Evolutionary conservation across 805 yeast genomes (phyloP), one percentile per base, ranked within the genome.

Genomic region (Wickerhamia fluorescens): DNA sequence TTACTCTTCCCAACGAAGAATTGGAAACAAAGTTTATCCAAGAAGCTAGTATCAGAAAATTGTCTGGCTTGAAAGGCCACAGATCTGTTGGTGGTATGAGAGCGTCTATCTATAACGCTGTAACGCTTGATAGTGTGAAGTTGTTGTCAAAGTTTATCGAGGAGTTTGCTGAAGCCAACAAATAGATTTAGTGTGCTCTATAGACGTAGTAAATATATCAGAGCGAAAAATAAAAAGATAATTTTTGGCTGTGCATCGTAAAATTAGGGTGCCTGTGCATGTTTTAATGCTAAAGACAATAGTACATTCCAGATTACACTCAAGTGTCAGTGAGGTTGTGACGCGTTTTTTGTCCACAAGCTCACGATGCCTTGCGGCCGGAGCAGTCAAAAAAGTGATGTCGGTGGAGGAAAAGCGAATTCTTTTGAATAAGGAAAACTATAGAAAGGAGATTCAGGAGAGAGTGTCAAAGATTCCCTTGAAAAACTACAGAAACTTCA

Each of bases 51-150:
- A 71, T 54, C 16, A 49, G 41, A 33, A 68, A 73, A 2, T 66
- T 92, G 38, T 62, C 76, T 4, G 97, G 96, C 5, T 68, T 89
- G 47, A 84, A 87, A 59, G 97, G 98, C 23, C 97, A 89, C 58
- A 75, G 97, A 54, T 85, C 95, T 4, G 97, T 89, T 24, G 97
- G 97, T 29, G 98, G 98, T 17, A 81, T 92, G 58, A 78, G 98
- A 57, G 88, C 94, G 10, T 87, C 96, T 9, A 63, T 87, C 31
- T 88, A 89, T 57, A 89, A 92, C 49, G 96, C 97, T 10, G 82
- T 92, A 29, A 54, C 76, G 4, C 59, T 73, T 27, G 66, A 69
- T 14, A 73, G 84, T 44, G 78, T 75, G 16, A 60, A 73, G 37
- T 44, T 61, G 33, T 62, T 86, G 41, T 75, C 68, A 20, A 58